Base-by-base conservation (phyloP, 352 stramenopile species). In the Globisporangium acanthophoron region DNA sequence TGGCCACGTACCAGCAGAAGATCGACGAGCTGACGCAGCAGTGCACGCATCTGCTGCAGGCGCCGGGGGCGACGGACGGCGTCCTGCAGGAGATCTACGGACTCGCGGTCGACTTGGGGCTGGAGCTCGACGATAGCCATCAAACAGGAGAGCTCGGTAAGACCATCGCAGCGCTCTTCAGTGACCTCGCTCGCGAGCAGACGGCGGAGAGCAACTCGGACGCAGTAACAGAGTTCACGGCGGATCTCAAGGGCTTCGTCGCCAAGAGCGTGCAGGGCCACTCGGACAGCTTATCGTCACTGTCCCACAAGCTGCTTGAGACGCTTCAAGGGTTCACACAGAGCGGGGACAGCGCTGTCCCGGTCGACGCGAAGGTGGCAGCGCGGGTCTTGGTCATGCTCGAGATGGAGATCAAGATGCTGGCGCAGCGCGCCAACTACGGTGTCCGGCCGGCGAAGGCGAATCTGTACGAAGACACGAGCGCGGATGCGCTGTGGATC, bases 341-440 rank as follows among this genome's bases (percentile, higher is more conserved):
- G 43, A 48, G 16, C 20, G 71, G 52, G n/a, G 54, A 56, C 13
- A 37, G 37, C 33, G 57, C 43, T 9, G 27, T 29, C 7, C 16
- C 44, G 3, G 56, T 61, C 8, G 61, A 63, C 20, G 57, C 67
- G 7, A 60, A 54, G 16, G 43, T 15, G 43, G n/a, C 2, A 24
- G 43, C n/a, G 12, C 65, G 49, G 1, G 46, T 68, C 5, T 51
- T 64, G 16, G 52, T 88, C 20, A 66, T 62, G 27, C 46, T 95
- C 51, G 81, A 95, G 59, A 92, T 93, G 85, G 85, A 90, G 53
- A 89, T 96, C 54, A 96, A 96, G 64, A 88, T 88, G 71, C 67
- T 96, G 12, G 86, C 86, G 31, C 82, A 96, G 64, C 80, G 86
- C 11, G 85, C 67, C 11, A 62, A 74, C 21, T 87, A 94, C 45